These are phyloP conservation scores for Pythium phragmiticola DNA, from an alignment of 352 stramenopile genomes.

Conservation along the genomic window DNA sequence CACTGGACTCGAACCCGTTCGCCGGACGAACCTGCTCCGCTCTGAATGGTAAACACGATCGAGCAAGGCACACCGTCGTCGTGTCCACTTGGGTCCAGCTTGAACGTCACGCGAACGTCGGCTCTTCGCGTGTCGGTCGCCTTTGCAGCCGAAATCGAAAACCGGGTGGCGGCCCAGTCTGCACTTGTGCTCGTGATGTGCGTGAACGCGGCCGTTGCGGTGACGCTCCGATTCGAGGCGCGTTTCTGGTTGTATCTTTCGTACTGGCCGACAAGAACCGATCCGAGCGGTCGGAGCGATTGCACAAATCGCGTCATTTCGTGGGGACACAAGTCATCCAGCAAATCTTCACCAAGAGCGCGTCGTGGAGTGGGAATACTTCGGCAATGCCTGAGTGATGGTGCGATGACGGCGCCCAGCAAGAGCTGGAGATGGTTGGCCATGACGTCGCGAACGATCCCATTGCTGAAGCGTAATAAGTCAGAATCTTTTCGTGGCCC, in stretches of 20 bases:
- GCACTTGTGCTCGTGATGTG: slow-evolving; percentile 5
- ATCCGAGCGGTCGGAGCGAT: not conserved
- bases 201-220: slow-evolving; percentile 18
- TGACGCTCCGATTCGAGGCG: slow-evolving; percentile 3
- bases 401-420: slow-evolving; percentile 34
- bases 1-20: slow-evolving; percentile 18
- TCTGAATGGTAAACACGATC: slow-evolving; percentile 21
- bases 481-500: not conserved
- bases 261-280: slow-evolving; percentile 22
- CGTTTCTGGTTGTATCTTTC: slow-evolving; percentile 12
- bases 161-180: slow-evolving; percentile 35
- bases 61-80: slow-evolving; percentile 14
- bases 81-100: not conserved
- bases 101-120: slow-evolving; percentile 16
- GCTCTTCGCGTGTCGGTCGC: slow-evolving; percentile 12
- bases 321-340: not conserved
- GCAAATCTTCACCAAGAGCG: not conserved
- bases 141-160: slow-evolving; percentile 43
- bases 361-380: not conserved
- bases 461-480: slow-evolving; percentile 31
- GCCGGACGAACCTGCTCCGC: not conserved
- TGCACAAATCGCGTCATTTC: slow-evolving; percentile 13
- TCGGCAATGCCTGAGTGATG: slow-evolving; percentile 29
- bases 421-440: slow-evolving; percentile 80
- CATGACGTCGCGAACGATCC: slow-evolving; percentile 83